Evolutionary conservation across 2,329 filamentous ascomycete species (phyloP), one percentile per base, ranked within the genome.

Genomic region (Phyllosticta ampelicida): DNA sequence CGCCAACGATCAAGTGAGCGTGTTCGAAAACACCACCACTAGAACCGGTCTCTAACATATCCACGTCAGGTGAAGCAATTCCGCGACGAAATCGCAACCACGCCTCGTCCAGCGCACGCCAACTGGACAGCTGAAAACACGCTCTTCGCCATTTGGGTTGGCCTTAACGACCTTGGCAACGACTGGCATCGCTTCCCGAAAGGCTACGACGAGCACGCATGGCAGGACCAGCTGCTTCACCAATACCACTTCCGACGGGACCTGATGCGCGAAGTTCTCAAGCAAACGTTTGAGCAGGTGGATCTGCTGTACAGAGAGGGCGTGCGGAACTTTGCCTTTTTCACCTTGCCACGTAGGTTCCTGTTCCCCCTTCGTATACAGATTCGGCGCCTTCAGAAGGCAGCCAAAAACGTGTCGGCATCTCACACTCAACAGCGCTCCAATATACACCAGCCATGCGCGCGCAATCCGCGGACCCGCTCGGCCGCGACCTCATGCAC

Each of bases 251-350:
- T 5, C 20, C 51, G 51, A 18, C 36, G 62, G 53, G 28, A 53
- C 13, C 60, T 75, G 2, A 61, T 73, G 0, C 66, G 66, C 2
- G 64, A 65, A 30, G 70, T 81, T 9, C 71, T 79, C 63, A 70
- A 72, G 11, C 67, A 68, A 26, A 79, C 80, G 54, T 76, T 76
- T 54, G 61, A 65, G 1, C 68, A 77, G 51, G 61, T 76, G 51
- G 66, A 77, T 56, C 64, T 74, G 19, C 69, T 86, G 5, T 83
- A 83, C 61, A 65, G 70, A 2, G 71, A 74, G 2, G 83, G 83
- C 0, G 77, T 76, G 1, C 72, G 82, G 3, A 83, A 83, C 57
- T 85, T 86, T 61, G 72, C 78, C 1, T 76, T 86, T 56, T 61
- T 86, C 26, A 82, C 77, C 54, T 81, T 84, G 0, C 83, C 84